phyloP scores from a whole-genome alignment of 2,329 filamentous ascomycete genomes.

The Biscogniauxia sp. region DNA sequence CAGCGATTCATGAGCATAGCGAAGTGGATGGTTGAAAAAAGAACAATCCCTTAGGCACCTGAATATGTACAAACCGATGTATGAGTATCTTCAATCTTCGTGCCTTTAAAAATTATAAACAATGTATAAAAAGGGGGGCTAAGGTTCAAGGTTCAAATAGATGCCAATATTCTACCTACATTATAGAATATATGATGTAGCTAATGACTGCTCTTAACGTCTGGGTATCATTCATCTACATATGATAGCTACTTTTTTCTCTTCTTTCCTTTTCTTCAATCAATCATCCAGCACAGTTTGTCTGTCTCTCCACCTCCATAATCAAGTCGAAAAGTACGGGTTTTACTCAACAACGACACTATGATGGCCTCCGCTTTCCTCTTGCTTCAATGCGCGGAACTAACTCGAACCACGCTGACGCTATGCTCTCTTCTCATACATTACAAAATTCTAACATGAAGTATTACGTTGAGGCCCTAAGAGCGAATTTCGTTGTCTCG shows the following conservation, averaged over 20 bases:
- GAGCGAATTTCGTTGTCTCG: neutral
- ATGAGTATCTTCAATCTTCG: no score
- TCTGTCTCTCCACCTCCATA: conserved; percentile 5
- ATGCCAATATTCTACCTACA: no score
- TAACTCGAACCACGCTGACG: neutral
- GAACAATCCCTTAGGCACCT: no score
- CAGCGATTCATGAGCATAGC: no score
- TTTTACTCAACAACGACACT: neutral
- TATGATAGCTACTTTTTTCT: conserved; percentile 21
- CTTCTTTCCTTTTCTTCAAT: conserved; percentile 3
- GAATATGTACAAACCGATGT: no score
- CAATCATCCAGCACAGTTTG: conserved; percentile 20
- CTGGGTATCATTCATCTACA: conserved; percentile 34
- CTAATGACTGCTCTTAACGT: conserved; percentile 17
- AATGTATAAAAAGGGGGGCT: no score
- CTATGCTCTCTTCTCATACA: neutral
- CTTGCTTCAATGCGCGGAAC: neutral
- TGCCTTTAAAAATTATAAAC: no score
- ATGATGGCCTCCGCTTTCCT: neutral
- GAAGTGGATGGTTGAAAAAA: no score
- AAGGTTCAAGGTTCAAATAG: no score
- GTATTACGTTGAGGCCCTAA: neutral
- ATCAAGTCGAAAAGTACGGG: neutral
- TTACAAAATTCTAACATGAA: neutral
- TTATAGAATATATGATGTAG: no score